Conservation (phyloP, 352 stramenopile genomes). For the Globisporangium perplexum region DNA sequence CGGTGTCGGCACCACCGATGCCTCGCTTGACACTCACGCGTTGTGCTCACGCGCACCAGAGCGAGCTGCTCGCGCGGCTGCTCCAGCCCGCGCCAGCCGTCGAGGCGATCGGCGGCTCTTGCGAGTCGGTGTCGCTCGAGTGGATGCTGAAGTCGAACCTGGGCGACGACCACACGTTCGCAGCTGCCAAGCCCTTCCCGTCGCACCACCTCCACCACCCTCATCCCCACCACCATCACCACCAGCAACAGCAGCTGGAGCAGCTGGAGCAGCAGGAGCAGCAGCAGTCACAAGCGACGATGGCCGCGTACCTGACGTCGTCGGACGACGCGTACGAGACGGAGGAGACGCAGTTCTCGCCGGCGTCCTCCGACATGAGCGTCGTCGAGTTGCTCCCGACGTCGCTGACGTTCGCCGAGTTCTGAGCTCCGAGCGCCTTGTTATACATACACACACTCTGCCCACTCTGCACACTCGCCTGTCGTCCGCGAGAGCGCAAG, state of each 20-base stretch:
- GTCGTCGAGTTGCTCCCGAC: constrained; percentile 24
- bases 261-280: constrained; percentile 2
- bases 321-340: constrained; percentile 34
- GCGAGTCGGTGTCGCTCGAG: constrained; percentile 42
- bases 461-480: not conserved
- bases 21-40: not conserved
- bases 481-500: not conserved
- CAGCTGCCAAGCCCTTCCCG: not conserved
- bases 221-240: not conserved
- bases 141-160: constrained; percentile 54
- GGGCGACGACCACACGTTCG: constrained; percentile 26
- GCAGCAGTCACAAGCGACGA: constrained; percentile 7
- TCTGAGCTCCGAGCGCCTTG: constrained; percentile 11
- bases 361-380: constrained; percentile 28
- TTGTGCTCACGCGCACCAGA: no score
- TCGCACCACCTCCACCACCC: not conserved
- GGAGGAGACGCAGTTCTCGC: constrained; percentile 18
- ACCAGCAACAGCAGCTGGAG: constrained; percentile 2
- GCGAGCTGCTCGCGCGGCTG: constrained; percentile 25
- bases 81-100: constrained; percentile 11
- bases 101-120: constrained; percentile 9
- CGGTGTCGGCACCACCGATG: not conserved
- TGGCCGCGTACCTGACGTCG: constrained; percentile 44
- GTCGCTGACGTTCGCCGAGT: constrained; percentile 28
- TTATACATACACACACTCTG: not conserved